Evolutionary conservation across 169 alveolate species (phyloP), one percentile per base, ranked within the genome.

Genomic region (Eimeria maxima): DNA sequence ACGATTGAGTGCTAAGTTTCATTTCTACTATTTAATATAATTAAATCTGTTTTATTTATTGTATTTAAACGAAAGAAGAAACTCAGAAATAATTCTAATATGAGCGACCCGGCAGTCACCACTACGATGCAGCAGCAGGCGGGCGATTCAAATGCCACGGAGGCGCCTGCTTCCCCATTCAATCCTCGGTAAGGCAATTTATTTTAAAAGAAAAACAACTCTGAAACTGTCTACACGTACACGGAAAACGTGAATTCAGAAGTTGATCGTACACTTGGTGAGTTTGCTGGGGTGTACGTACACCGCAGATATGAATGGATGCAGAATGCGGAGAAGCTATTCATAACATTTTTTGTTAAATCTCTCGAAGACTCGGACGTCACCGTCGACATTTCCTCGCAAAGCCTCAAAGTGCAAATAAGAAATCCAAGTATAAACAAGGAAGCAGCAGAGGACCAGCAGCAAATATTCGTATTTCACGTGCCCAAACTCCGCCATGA

Each of bases 291-390:
- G 80, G 80, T 69, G 45, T 69, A 69, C 80, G 80, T 69, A 69
- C 80, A 69, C 80, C 20, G 69, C 95, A 92, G 95, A 60, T 92
- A 47, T 45, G 95, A 92, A 45, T 92, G 95, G 95, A 92, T 78
- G 90, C 95, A 92, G 50, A 92, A 84, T 44, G 91, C 80, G 27
- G 92, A 92, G 65, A 74, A 84, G 57, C 44, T 92, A 4, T 53
- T 74, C 42, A 71, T 92, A 27, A 76, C 95, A 29, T 92, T 92
- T 63, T 92, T 92, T 74, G 95, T 92, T 27, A 92, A 92, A 44
- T 45, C 86, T 47, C 91, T 92, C 4, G 33, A 74, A 18, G 86
- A 60, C 6, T 33, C 38, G 22, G 91, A 78, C 91, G 38, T 92
- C 42, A 67, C 10, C 47, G 81, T 65, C 27, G 42, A 11, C n/a